These are phyloP conservation scores for Bipolaris bicolor DNA, from an alignment of 2,329 filamentous ascomycete species.

Conservation along the genomic window DNA sequence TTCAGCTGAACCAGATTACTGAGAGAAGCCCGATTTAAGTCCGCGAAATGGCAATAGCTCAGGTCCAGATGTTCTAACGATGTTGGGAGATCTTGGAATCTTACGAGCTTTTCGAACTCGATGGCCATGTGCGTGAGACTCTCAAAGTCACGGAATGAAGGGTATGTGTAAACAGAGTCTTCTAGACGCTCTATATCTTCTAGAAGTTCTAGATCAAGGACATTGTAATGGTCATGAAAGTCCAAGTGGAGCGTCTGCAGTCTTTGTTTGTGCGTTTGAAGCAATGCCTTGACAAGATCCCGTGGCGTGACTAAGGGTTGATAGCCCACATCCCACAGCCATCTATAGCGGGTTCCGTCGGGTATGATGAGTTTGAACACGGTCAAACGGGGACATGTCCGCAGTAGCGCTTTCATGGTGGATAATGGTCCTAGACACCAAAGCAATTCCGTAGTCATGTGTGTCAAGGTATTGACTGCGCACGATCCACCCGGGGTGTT, in stretches of 20 bases:
- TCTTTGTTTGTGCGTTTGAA: slow-evolving; percentile 1
- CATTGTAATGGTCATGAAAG: neutral
- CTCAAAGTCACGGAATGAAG: slow-evolving; percentile 2
- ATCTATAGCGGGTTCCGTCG: neutral
- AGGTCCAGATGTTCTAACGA: neutral
- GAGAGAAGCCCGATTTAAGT: neutral
- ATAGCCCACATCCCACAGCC: neutral
- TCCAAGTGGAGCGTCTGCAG: slow-evolving; percentile 7
- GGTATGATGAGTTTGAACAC: neutral
- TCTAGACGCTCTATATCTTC: neutral
- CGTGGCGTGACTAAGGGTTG: slow-evolving; percentile 3
- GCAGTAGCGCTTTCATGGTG: slow-evolving; percentile 3
- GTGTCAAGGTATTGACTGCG: slow-evolving; percentile 1
- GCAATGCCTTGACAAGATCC: slow-evolving; percentile 11
- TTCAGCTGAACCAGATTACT: neutral
- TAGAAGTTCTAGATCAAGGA: neutral
- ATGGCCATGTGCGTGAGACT: slow-evolving; percentile 1
- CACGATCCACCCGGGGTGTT: neutral
- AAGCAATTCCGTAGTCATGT: neutral
- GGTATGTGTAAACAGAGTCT: neutral
- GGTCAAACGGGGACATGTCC: neutral
- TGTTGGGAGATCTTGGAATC: neutral
- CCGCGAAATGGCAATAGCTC: neutral
- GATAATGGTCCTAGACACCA: slow-evolving; percentile 7
- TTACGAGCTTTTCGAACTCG: slow-evolving; percentile 5